Evolutionary conservation across 371 early-diverging fungal genomes (phyloP).

Genomic region (Catenaria anguillulae): DNA sequence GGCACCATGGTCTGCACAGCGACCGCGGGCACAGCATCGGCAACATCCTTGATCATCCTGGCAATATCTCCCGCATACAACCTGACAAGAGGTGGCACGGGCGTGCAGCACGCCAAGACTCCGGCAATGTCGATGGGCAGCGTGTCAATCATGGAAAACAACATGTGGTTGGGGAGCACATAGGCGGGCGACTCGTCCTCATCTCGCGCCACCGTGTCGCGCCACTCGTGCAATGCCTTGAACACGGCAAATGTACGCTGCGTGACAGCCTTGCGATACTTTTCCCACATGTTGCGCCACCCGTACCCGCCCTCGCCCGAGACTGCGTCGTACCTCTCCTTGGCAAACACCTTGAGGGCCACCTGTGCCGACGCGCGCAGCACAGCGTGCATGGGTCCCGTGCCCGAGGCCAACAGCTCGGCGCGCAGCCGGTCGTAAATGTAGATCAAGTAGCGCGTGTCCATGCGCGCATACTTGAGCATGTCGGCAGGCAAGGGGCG

Average conservation of each 20-base stretch:
- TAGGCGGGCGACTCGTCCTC: constrained; percentile 75
- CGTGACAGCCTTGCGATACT: constrained; percentile 45
- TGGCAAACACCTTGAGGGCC: constrained; percentile 47
- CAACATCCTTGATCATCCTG: constrained; percentile 32
- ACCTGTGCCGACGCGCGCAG: constrained; percentile 56
- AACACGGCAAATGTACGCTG: constrained; percentile 56
- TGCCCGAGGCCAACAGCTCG: constrained; percentile 45
- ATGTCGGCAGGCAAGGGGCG: constrained; percentile 80
- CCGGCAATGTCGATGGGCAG: constrained; percentile 58
- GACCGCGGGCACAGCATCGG: neutral
- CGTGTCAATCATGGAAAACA: constrained; percentile 52
- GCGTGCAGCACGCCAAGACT: constrained; percentile 64
- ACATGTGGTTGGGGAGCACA: constrained; percentile 80
- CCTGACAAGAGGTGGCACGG: constrained; percentile 68
- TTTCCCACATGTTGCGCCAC: constrained; percentile 51
- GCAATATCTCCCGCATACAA: constrained; percentile 68
- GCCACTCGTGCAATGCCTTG: constrained; percentile 76
- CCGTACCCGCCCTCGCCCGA: constrained; percentile 54
- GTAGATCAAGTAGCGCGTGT: constrained; percentile 89
- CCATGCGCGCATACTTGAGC: constrained; percentile 80
- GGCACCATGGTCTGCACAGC: neutral
- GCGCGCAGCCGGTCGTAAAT: constrained; percentile 83
- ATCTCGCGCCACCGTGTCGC: constrained; percentile 73
- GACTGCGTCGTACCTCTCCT: constrained; percentile 63
- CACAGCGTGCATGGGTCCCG: constrained; percentile 36